Percentiles rank a stretch among this genome's conserved stretches.
phyloP scores from a whole-genome alignment of 495 filamentous ascomycete species.

The Beverwykella pulmonaria region DNA sequence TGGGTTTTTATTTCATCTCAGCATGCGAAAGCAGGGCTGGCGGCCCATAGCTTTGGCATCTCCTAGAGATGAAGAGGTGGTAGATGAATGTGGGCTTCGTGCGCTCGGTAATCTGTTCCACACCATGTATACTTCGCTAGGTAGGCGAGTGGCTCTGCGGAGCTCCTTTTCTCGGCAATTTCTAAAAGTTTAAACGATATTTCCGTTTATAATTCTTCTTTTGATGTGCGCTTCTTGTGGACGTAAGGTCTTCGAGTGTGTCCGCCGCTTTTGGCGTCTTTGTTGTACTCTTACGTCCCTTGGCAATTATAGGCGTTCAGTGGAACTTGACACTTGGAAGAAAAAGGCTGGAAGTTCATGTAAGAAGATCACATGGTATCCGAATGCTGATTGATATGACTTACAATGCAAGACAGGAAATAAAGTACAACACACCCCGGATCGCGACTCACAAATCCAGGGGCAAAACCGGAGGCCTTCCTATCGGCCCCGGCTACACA shows the following conservation, averaged over 20 bases:
- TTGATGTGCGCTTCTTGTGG: too few species aligned
- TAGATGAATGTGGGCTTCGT: not conserved
- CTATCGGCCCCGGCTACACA: too few species aligned
- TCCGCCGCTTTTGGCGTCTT: not conserved
- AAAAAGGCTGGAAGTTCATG: too few species aligned
- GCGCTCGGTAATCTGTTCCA: not conserved
- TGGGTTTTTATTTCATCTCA: not conserved
- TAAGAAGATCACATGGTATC: too few species aligned
- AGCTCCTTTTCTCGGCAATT: not conserved
- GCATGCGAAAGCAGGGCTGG: not conserved
- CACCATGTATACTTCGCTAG: not conserved
- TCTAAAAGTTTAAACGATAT: not conserved
- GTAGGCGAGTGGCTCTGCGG: not conserved
- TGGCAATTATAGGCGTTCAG: too few species aligned
- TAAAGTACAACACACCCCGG: too few species aligned
- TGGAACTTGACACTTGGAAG: too few species aligned
- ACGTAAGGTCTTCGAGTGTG: not conserved
- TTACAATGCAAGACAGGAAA: too few species aligned
- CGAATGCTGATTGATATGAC: too few species aligned
- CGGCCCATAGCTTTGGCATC: not conserved
- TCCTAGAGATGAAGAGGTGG: not conserved
- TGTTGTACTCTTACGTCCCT: too few species aligned
- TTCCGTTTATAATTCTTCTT: not conserved
- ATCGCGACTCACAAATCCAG: too few species aligned
- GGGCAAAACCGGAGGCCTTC: too few species aligned